Base-by-base conservation (phyloP, 176 grass and related monocot genomes). In the Chrysopogon serrulatus region DNA sequence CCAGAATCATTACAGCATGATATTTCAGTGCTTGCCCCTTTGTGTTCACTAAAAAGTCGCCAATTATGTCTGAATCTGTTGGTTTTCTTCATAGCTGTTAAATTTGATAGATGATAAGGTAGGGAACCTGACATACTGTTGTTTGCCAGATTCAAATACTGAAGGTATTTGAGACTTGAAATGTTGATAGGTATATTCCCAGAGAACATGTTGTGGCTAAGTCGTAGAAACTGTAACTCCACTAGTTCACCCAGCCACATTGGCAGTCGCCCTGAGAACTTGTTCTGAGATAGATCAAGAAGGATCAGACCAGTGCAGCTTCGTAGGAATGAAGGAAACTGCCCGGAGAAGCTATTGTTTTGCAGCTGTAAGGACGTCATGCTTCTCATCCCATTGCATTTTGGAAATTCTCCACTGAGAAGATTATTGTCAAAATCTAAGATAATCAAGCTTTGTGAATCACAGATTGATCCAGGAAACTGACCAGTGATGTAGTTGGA, bases 201-300 rank as follows among this genome's bases (percentile, higher is more conserved):
- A 26, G 15, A 44, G 40, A 92, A 89, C 45, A 79, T 89, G 48
- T 92, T 92, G 2, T 69, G 31, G 12, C 68, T 62, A 17, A 92
- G 33, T 24, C 37, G 72, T 0, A 92, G 8, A 42, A 89, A 36
- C n/a, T 4, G 17, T 4, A 74, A 11, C 18, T 39, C 2, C 47
- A 83, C 65, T 8, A 54, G 21, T 45, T 88, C 65, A 21, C 74
- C 74, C 2, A n/a, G n/a, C 90, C 90, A 92, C 1, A 44, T 44
- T 10, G 43, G 43, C 43, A 10, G 10, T 10, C 43, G 2, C 2
- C 43, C 6, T 10, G 6, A 44, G 9, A 44, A 44, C 43, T 44
- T 44, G 10, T 39, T 39, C 36, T 13, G 10, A 1, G 43, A 9
- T 2, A 10, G 10, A 10, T 44, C 43, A 10, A 44, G 43, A 13